Conservation (phyloP, 2,329 filamentous ascomycete species). For the Claviceps citrina region DNA sequence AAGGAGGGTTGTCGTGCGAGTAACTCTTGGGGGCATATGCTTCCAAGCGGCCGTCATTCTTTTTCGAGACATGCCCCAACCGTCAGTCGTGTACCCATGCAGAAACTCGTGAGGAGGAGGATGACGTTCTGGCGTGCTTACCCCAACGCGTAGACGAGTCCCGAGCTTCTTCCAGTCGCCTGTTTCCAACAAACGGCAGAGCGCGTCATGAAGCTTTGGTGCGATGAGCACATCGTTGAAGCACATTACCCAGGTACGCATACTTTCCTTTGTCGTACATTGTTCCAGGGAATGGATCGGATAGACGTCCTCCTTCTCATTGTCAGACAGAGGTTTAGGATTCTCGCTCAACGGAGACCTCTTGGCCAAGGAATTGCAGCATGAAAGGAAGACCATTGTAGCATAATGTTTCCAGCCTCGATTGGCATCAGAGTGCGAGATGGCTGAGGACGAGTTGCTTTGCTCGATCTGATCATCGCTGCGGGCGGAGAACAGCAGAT, state of each 20-base stretch:
- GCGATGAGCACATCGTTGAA: constrained; percentile 8
- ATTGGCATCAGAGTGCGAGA: not conserved
- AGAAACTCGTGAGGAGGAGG: no score
- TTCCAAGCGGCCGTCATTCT: constrained; percentile 5
- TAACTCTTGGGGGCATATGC: constrained; percentile 5
- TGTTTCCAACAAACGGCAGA: constrained; percentile 5
- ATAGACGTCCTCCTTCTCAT: constrained; percentile 2
- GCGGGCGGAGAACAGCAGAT: not conserved
- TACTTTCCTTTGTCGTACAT: not conserved
- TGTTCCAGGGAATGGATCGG: constrained; percentile 5
- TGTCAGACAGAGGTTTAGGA: not conserved
- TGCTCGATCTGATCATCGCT: not conserved
- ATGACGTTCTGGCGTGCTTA: not conserved
- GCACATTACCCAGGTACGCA: constrained; percentile 7
- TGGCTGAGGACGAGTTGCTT: not conserved
- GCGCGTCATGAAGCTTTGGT: constrained; percentile 1
- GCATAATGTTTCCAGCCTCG: not conserved
- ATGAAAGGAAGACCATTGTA: constrained; percentile 2
- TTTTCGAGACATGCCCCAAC: no score
- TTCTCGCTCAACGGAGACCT: not conserved
- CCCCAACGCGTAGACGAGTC: constrained; percentile 3
- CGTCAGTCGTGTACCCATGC: not conserved
- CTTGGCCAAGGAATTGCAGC: constrained; percentile 1
- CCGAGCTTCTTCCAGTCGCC: constrained; percentile 7
- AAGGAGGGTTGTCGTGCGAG: constrained; percentile 2